Conservation (phyloP, 169 alveolate species). For the Amoebophrya sp. region DNA sequence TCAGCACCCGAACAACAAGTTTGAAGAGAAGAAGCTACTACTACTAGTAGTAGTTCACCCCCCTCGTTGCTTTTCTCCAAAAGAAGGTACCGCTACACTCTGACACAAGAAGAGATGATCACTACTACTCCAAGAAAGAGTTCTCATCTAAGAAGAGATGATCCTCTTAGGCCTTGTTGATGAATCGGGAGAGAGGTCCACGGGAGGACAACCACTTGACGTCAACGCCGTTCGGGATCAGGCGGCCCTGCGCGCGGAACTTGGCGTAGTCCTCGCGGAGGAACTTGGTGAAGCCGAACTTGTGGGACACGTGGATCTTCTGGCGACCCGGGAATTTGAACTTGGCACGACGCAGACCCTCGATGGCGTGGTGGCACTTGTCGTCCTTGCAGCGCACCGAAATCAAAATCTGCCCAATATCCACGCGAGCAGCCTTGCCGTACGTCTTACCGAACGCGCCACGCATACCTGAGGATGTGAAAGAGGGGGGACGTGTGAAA, state of each 20-base stretch:
- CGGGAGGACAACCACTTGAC: conserved; percentile 54
- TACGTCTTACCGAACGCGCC: conserved; percentile 99
- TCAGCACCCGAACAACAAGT: no score
- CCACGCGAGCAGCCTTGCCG: conserved; percentile 93
- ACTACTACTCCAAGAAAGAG: no score
- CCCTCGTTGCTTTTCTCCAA: no score
- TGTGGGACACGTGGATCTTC: conserved; percentile 89
- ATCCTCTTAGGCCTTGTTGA: background rate
- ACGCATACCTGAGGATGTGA: conserved; percentile 89
- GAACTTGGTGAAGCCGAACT: conserved; percentile 95
- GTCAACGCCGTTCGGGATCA: conserved; percentile 60
- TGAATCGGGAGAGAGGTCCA: conserved; percentile 48
- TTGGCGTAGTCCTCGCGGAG: conserved; percentile 87
- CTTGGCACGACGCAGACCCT: conserved; percentile 81
- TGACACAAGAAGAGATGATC: no score
- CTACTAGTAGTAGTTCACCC: no score
- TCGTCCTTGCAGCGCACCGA: conserved; percentile 56
- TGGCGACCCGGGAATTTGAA: conserved; percentile 99
- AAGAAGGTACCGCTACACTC: no score
- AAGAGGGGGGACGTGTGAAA: background rate
- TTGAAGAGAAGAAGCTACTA: no score
- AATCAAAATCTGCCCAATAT: conserved; percentile 72
- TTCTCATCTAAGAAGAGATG: background rate
- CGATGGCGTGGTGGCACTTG: conserved; percentile 78
- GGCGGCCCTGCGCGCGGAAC: conserved; percentile 86